Evolutionary conservation across 2,329 filamentous ascomycete species (phyloP).

Genomic region (Stachybotrys elegans): DNA sequence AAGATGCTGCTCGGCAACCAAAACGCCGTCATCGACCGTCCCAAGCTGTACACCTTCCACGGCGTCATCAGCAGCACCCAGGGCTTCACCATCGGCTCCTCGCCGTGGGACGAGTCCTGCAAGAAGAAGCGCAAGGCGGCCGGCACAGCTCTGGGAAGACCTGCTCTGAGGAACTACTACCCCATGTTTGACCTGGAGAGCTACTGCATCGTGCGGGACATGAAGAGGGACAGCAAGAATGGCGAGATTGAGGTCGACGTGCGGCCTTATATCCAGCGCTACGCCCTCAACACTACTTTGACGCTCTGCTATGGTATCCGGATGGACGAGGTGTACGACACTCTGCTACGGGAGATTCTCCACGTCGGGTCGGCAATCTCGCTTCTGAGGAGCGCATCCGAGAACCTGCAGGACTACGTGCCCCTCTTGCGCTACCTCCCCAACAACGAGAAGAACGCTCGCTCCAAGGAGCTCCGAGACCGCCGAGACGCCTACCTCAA

Average conservation of each 20-base stretch:
- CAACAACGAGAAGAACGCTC: constrained; percentile 41
- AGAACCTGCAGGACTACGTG: constrained; percentile 85
- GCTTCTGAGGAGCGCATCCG: constrained; percentile 72
- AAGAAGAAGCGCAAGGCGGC: constrained; percentile 73
- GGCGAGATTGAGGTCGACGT: constrained; percentile 63
- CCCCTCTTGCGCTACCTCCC: constrained; percentile 62
- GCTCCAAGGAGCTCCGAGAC: constrained; percentile 58
- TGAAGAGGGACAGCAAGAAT: constrained; percentile 58
- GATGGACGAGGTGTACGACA: constrained; percentile 51
- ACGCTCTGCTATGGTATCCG: constrained; percentile 77
- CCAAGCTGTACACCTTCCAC: constrained; percentile 77
- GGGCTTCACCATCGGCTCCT: constrained; percentile 60
- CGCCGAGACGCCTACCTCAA: constrained; percentile 62
- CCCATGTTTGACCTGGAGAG: constrained; percentile 77
- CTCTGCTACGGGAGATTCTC: constrained; percentile 68
- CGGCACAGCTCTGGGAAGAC: constrained; percentile 71
- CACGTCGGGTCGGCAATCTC: constrained; percentile 71
- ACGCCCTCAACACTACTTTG: constrained; percentile 70
- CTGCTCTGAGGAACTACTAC: constrained; percentile 73
- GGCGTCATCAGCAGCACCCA: constrained; percentile 58
- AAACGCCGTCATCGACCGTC: constrained; percentile 70
- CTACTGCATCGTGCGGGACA: constrained; percentile 65
- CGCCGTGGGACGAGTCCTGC: constrained; percentile 78
- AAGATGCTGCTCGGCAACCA: constrained; percentile 76
- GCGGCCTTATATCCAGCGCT: constrained; percentile 67